Evolutionary conservation across 352 stramenopile genomes (phyloP).

Genomic region (Pythium guiyangense): DNA sequence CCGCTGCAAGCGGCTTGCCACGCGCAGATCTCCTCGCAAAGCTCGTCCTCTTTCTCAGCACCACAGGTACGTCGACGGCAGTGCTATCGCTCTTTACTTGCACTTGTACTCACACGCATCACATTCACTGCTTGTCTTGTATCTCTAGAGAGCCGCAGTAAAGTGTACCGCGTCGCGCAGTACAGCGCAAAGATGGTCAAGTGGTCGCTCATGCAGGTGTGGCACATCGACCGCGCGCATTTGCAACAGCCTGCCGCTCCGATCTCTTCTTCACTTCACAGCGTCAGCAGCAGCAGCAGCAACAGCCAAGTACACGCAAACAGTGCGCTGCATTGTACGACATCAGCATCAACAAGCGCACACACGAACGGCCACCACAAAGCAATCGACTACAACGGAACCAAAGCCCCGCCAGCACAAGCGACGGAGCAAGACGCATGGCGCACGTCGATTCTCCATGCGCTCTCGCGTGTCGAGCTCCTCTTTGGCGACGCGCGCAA

Average conservation of each 20-base stretch:
- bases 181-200: slow-evolving; percentile 55
- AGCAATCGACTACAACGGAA: background rate
- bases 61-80: slow-evolving; percentile 44
- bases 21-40: slow-evolving; percentile 31
- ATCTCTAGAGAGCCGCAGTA: slow-evolving; percentile 60
- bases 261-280: background rate
- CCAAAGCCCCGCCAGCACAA: background rate
- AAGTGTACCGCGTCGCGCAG: slow-evolving; percentile 57
- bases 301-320: no score
- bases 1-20: background rate
- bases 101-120: background rate
- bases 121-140: no score
- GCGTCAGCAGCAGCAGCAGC: no score
- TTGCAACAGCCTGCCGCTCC: background rate
- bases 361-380: no score
- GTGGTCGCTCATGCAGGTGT: slow-evolving; percentile 32
- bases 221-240: slow-evolving; percentile 3
- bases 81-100: no score
- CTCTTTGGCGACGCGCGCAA: slow-evolving; percentile 53
- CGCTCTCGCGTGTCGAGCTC: slow-evolving; percentile 31
- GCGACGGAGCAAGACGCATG: background rate
- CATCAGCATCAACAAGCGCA: no score
- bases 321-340: no score
- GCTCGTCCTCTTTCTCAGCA: slow-evolving; percentile 44
- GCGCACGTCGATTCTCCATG: slow-evolving; percentile 14